Conservation (phyloP, 371 early-diverging fungal genomes). For the Mortierella sp. region DNA sequence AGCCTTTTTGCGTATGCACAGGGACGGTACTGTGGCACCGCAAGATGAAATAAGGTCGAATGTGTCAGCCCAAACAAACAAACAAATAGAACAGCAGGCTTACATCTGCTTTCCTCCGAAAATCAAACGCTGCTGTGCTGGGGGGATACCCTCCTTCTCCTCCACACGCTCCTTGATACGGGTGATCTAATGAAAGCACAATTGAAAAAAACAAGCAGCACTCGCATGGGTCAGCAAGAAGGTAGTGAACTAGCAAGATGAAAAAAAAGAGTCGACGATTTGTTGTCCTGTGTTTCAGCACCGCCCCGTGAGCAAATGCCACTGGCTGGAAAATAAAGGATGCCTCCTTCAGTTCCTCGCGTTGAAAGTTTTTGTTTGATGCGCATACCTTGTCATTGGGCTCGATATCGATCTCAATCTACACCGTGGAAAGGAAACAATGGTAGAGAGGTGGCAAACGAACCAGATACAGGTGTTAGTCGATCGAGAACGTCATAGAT, state of each 20-base stretch:
- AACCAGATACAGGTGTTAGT: slow-evolving; percentile 5
- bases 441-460: background rate
- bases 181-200: slow-evolving; percentile 68
- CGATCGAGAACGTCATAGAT: background rate
- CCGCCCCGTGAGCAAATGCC: background rate
- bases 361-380: too few relatives aligned
- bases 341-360: background rate
- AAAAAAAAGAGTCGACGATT: background rate
- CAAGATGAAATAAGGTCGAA: background rate
- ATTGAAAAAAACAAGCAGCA: background rate
- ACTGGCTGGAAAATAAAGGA: background rate
- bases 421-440: background rate
- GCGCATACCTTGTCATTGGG: slow-evolving; percentile 75
- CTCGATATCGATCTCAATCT: slow-evolving; percentile 97
- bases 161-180: slow-evolving; percentile 96
- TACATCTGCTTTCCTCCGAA: slow-evolving; percentile 96
- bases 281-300: background rate
- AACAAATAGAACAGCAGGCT: slow-evolving; percentile 23
- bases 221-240: background rate
- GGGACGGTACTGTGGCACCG: background rate
- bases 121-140: slow-evolving; percentile 95
- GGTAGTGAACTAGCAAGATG: too few relatives aligned
- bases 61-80: background rate
- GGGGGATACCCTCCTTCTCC: slow-evolving; percentile 98
- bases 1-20: too few relatives aligned